phyloP scores from a whole-genome alignment of 805 yeast genomes.

The Lipomyces mesembrius region DNA sequence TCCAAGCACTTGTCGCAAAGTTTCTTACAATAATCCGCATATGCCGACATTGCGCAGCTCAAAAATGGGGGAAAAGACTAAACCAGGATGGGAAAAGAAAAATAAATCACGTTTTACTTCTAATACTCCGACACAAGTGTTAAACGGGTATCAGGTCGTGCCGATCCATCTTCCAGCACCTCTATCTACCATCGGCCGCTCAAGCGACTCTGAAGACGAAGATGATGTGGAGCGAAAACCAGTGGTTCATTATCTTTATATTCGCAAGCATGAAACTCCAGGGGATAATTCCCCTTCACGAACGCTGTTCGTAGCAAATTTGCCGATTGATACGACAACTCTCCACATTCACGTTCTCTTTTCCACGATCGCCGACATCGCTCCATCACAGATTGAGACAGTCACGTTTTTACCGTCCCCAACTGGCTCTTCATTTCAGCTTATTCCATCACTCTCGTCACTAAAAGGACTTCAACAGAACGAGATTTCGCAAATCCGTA shows the following conservation, averaged over 20 bases:
- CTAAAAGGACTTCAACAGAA: constrained; percentile 7
- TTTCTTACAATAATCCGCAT: background rate
- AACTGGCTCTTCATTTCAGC: constrained; percentile 44
- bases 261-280: constrained; percentile 37
- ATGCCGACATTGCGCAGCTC: background rate
- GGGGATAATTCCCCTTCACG: constrained; percentile 21
- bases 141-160: constrained; percentile 22
- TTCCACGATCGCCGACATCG: constrained; percentile 21
- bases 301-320: constrained; percentile 39
- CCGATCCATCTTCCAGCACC: constrained; percentile 19
- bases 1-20: background rate
- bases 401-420: constrained; percentile 36
- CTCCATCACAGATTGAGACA: constrained; percentile 3
- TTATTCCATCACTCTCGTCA: constrained; percentile 27
- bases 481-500: constrained; percentile 27
- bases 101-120: background rate
- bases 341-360: constrained; percentile 38
- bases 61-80: background rate
- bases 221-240: background rate
- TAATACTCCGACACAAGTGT: background rate
- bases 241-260: constrained; percentile 38
- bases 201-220: constrained; percentile 1
- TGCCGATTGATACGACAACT: constrained; percentile 31
- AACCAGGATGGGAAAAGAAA: background rate
- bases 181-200: constrained; percentile 1